These are phyloP conservation scores for Thielaviopsis populi DNA, from an alignment of 2,329 filamentous ascomycete genomes.

Conservation along the genomic window DNA sequence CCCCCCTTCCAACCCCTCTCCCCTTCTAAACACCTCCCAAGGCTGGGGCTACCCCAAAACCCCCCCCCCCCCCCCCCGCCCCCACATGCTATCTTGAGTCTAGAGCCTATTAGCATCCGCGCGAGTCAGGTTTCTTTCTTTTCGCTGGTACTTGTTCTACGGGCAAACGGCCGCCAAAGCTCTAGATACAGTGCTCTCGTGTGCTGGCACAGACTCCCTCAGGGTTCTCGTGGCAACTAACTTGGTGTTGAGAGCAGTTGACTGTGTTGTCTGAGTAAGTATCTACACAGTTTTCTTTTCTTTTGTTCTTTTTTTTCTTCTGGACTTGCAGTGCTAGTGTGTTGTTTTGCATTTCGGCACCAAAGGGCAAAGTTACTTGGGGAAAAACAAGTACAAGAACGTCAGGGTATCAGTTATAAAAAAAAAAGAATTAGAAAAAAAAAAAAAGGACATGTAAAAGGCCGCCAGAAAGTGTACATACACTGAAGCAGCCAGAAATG, in stretches of 20 bases:
- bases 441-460: no score
- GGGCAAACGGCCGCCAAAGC: not conserved
- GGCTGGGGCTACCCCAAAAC: no score
- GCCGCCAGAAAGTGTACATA: not conserved
- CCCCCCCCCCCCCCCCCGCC: not conserved
- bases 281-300: not conserved
- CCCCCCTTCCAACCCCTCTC: no score
- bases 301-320: not conserved
- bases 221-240: not conserved
- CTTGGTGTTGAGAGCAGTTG: not conserved
- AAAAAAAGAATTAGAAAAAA: not conserved
- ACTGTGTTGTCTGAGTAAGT: not conserved
- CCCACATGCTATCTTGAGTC: not conserved
- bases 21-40: no score
- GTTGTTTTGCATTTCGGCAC: not conserved
- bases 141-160: not conserved
- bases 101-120: not conserved
- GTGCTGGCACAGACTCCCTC: not conserved
- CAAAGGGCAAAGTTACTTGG: not conserved
- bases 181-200: not conserved
- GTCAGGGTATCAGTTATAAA: not conserved
- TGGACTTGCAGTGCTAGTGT: no score
- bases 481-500: not conserved
- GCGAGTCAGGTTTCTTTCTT: not conserved
- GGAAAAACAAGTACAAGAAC: not conserved